Base-by-base conservation (phyloP, 192 early-diverging fungal genomes). In the Allomyces arbusculus region DNA sequence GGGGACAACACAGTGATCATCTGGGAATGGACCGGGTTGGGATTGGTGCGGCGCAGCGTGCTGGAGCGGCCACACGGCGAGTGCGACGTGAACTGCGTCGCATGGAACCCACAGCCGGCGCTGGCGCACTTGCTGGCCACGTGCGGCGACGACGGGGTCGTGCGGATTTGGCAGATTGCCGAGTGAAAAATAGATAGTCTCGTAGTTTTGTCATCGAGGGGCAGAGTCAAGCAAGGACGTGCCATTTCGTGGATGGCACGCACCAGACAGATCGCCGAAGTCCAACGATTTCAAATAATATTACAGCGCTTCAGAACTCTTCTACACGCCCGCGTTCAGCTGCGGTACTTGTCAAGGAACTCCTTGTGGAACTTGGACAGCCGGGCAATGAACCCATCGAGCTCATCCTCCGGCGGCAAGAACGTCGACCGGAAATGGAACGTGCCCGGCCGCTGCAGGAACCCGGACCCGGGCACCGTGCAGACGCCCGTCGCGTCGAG, bases 401-500 rank as follows among this genome's bases (percentile, higher is more conserved):
- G 91, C 40, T 91, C 75, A 44, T 93, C 78, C 74, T 94, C 92
- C 11, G 87, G 90, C 23, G 95, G 92, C 75, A 98, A 73, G 79
- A 98, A 98, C 10, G 95, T 96, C 66, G 87, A 89, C 68, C 95
- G 82, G 84, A 98, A 96, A 76, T 98, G 95, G 75, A 79, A 93
- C 7, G 91, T 98, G 24, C 84, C 87, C 3, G 83, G 77, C 50
- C 81, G 80, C 79, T 98, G 95, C 55, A 87, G 86, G 70, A 98
- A 98, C 43, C 95, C 95, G 40, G 82, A 85, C 23, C 95, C 95
- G 7, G 92, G 87, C n/a, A 98, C 90, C 40, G 95, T 89, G 74
- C 93, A 98, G 63, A 98, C 92, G 66, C 95, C 95, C 10, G 92
- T 98, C 22, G 87, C 82, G 68, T 96, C 82, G 61, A 98, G 75